Conservation (phyloP, 192 early-diverging fungal species). For the Backusella circina region DNA sequence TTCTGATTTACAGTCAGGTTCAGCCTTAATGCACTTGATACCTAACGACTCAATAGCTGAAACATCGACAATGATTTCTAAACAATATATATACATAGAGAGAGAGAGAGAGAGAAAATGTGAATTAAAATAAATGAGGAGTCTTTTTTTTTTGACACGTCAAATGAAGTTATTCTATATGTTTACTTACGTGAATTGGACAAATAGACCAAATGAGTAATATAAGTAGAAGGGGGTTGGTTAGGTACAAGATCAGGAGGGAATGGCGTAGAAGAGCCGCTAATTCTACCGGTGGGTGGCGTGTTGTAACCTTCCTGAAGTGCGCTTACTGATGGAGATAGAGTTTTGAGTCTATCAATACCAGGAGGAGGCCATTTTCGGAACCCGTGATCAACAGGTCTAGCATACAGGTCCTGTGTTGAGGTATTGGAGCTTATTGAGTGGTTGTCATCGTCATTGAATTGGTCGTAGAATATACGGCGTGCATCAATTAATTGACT, state of each 20-base stretch:
- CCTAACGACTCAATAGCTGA: slow-evolving; percentile 40
- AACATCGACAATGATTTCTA: slow-evolving; percentile 39
- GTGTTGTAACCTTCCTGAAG: slow-evolving; percentile 8
- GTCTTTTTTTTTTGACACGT: background rate
- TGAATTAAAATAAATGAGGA: background rate
- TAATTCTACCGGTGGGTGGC: background rate
- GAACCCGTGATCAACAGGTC: slow-evolving; percentile 31
- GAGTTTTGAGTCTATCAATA: background rate
- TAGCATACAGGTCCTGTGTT: background rate
- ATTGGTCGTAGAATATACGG: slow-evolving; percentile 22
- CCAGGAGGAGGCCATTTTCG: slow-evolving; percentile 27
- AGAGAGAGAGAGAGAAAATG: no score
- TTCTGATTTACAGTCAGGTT: background rate
- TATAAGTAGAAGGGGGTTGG: slow-evolving; percentile 28
- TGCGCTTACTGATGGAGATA: background rate
- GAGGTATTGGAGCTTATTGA: background rate
- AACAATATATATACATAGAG: no score
- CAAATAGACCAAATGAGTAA: slow-evolving; percentile 51
- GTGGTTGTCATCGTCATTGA: background rate
- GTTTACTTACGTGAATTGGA: slow-evolving; percentile 42
- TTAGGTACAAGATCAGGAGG: slow-evolving; percentile 26
- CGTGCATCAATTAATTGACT: slow-evolving; percentile 35
- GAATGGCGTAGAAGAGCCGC: background rate
- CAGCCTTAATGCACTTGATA: slow-evolving; percentile 38
- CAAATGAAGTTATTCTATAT: background rate